A percentile compares a stretch with the other conserved stretches of the same genome.
Evolutionary conservation across 2,329 filamentous ascomycete genomes (phyloP).

Genomic region (Monosporascus sp.): DNA sequence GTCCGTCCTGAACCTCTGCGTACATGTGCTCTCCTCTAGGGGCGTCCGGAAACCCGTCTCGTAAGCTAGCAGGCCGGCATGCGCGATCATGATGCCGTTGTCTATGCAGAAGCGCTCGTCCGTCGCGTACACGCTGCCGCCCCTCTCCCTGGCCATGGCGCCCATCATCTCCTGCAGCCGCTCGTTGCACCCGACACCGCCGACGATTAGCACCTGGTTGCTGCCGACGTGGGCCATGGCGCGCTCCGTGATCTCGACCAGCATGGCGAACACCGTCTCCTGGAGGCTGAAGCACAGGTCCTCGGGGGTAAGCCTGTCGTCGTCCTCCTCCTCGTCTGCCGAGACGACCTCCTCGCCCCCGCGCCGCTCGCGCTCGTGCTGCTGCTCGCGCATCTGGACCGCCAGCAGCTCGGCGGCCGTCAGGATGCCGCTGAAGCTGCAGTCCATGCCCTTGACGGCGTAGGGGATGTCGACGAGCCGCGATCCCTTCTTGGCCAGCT

Average conservation of each 20-base stretch:
- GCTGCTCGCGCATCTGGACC: slow-evolving; percentile 51
- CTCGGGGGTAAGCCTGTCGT: slow-evolving; percentile 63
- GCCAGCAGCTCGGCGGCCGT: slow-evolving; percentile 78
- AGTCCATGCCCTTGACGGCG: slow-evolving; percentile 98
- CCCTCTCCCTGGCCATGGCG: slow-evolving; percentile 81
- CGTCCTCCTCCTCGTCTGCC: slow-evolving; percentile 9
- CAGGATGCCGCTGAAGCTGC: slow-evolving; percentile 89
- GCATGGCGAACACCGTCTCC: slow-evolving; percentile 93
- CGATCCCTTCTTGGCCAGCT: slow-evolving; percentile 70
- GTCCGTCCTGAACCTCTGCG: slow-evolving; percentile 77
- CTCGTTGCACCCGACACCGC: slow-evolving; percentile 93
- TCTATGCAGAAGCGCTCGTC: slow-evolving; percentile 98
- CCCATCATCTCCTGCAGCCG: slow-evolving; percentile 98
- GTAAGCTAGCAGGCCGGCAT: slow-evolving; percentile 84
- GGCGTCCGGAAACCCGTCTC: slow-evolving; percentile 73
- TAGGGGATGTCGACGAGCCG: slow-evolving; percentile 82
- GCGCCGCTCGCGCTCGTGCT: slow-evolving; percentile 13
- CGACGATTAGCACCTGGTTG: slow-evolving; percentile 86
- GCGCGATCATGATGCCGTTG: slow-evolving; percentile 99
- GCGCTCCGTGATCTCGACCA: slow-evolving; percentile 96
- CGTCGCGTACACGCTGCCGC: slow-evolving; percentile 87
- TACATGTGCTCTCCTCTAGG: slow-evolving; percentile 78
- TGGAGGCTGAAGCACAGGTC: slow-evolving; percentile 94
- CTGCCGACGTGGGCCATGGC: slow-evolving; percentile 97
- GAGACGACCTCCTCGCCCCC: slow-evolving; percentile 10